Conservation (phyloP, 2,329 filamentous ascomycete species). For the Xylariaceae sp. region DNA sequence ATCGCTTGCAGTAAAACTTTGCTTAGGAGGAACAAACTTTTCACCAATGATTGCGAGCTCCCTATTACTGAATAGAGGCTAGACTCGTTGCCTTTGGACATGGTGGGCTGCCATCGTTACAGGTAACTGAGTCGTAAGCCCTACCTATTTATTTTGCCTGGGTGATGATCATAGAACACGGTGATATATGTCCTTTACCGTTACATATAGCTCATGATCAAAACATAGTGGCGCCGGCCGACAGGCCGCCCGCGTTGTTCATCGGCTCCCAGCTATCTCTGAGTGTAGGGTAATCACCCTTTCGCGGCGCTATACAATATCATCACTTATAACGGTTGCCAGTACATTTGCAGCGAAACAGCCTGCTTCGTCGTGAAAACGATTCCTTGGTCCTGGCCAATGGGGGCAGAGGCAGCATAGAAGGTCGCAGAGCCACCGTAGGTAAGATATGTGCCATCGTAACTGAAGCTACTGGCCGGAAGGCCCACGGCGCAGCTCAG, state of each 20-base stretch:
- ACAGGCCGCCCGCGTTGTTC: neutral
- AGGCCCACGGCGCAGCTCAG: slow-evolving; percentile 24
- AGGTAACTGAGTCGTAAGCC: too few relatives aligned
- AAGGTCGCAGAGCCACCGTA: slow-evolving; percentile 23
- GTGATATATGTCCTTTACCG: too few relatives aligned
- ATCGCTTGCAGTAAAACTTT: neutral
- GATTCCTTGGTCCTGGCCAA: slow-evolving; percentile 21
- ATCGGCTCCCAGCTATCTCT: neutral
- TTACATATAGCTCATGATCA: too few relatives aligned
- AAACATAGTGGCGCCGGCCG: neutral
- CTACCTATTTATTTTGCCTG: too few relatives aligned
- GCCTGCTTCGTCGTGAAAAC: slow-evolving; percentile 19
- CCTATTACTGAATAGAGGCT: too few relatives aligned
- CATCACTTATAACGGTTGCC: slow-evolving; percentile 19
- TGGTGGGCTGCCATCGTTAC: too few relatives aligned
- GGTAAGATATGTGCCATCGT: slow-evolving; percentile 23
- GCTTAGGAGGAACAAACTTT: neutral
- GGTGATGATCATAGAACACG: too few relatives aligned
- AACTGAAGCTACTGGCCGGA: slow-evolving; percentile 19
- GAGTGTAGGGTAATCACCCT: neutral
- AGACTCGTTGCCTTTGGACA: too few relatives aligned
- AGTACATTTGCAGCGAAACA: slow-evolving; percentile 25
- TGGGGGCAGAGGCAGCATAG: slow-evolving; percentile 21
- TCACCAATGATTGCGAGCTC: too few relatives aligned
- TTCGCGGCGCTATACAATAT: neutral